Percentiles rank a stretch among this genome's conserved stretches.
Conservation (phyloP, 2,329 filamentous ascomycete species). For the Pseudogymnoascus sp. region DNA sequence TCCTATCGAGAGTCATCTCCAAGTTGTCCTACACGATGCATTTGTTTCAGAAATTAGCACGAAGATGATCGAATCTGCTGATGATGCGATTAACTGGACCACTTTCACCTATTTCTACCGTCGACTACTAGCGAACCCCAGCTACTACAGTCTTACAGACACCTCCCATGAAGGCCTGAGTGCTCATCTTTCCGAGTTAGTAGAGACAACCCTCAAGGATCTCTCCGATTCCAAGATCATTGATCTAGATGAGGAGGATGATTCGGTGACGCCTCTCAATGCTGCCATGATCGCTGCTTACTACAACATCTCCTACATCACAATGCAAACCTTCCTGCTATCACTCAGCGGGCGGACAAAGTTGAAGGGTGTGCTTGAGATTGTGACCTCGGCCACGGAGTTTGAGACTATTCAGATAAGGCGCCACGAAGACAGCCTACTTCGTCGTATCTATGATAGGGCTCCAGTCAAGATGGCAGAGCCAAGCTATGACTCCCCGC, state of each 20-base stretch:
- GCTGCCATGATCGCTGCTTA: constrained; percentile 97
- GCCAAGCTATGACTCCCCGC: constrained; percentile 78
- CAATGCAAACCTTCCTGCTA: constrained; percentile 96
- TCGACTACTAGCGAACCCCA: constrained; percentile 86
- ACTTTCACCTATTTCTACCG: constrained; percentile 99
- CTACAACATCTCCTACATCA: constrained; percentile 99
- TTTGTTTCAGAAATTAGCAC: constrained; percentile 97
- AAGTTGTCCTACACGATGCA: constrained; percentile 85
- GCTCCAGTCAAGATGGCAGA: constrained; percentile 93
- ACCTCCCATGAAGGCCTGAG: constrained; percentile 90
- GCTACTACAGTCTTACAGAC: constrained; percentile 85
- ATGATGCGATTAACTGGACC: constrained; percentile 96
- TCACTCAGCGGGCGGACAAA: constrained; percentile 84
- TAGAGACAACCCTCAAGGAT: constrained; percentile 87
- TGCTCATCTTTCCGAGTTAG: constrained; percentile 85
- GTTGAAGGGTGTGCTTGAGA: constrained; percentile 93
- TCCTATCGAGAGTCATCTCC: constrained; percentile 88
- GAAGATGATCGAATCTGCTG: constrained; percentile 87
- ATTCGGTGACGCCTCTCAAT: constrained; percentile 80
- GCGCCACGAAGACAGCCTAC: constrained; percentile 78
- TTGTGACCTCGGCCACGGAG: constrained; percentile 91
- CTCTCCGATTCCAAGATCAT: constrained; percentile 90
- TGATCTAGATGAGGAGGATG: constrained; percentile 89
- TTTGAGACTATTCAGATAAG: constrained; percentile 94
- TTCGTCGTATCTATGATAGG: constrained; percentile 88